Conservation (phyloP, 805 yeast genomes). For the Sugiyamaella americana region DNA sequence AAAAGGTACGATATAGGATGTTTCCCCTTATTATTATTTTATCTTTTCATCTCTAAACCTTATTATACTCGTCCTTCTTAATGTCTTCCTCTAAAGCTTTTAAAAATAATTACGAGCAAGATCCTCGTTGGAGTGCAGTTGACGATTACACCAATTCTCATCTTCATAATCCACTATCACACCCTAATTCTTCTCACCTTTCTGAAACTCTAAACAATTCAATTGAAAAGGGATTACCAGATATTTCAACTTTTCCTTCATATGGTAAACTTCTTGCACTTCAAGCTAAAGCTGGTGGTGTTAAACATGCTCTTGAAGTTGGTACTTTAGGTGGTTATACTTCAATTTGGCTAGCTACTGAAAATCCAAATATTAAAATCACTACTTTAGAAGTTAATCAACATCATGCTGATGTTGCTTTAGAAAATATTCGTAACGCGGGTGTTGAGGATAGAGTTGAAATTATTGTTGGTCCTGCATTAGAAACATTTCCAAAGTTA, state of each 20-base stretch:
- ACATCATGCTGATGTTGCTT: slow-evolving; percentile 16
- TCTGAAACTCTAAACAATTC: slow-evolving; percentile 7
- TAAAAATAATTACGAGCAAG: slow-evolving; percentile 4
- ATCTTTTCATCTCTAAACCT: neutral
- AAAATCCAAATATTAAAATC: slow-evolving; percentile 11
- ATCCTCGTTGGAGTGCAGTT: slow-evolving; percentile 5
- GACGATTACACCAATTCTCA: slow-evolving; percentile 6
- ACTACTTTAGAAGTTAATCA: slow-evolving; percentile 12
- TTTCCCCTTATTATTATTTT: too few relatives aligned
- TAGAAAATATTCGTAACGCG: slow-evolving; percentile 12
- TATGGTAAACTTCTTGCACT: slow-evolving; percentile 13
- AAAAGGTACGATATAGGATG: too few relatives aligned
- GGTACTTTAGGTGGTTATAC: slow-evolving; percentile 18
- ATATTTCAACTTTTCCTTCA: slow-evolving; percentile 12
- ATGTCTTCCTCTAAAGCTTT: slow-evolving; percentile 3
- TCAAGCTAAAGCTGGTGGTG: slow-evolving; percentile 10
- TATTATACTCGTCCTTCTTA: neutral
- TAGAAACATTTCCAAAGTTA: slow-evolving; percentile 12
- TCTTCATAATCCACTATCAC: neutral
- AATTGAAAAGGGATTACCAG: slow-evolving; percentile 12
- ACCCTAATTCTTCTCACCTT: slow-evolving; percentile 3
- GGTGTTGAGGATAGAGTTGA: slow-evolving; percentile 16
- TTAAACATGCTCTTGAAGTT: slow-evolving; percentile 11
- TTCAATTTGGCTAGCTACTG: slow-evolving; percentile 13
- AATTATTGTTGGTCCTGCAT: slow-evolving; percentile 17